Base-by-base conservation (phyloP, 495 filamentous ascomycete species). In the Penicillium malachiteum region DNA sequence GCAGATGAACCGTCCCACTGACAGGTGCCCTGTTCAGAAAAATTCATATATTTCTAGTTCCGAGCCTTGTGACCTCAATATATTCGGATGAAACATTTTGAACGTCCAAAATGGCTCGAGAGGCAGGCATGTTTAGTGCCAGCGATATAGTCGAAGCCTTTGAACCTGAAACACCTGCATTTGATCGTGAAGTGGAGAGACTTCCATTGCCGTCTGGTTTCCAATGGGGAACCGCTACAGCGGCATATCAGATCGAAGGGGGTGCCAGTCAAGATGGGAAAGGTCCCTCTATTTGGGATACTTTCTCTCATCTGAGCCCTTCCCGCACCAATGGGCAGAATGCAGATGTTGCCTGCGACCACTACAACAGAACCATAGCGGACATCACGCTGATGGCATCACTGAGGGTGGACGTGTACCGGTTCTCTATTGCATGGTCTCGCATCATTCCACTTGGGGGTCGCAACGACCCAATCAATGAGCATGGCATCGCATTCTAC, bases 361-460 rank as follows among this genome's bases (percentile, higher is more conserved):
- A 84, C 44, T 89, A 90, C 72, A 81, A 88, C 66, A 72, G 83
- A 40, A 87, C 83, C 56, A 73, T 70, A 34, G 84, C 88, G 67
- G 87, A 89, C 63, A 87, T 91, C 50, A 83, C 71, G 8, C 79
- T 89, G 14, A 75, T 89, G 68, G 88, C 88, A 68, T 71, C 75
- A 10, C 75, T 81, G 17, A 83, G 84, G 16, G 83, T 84, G 48
- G 82, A 77, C 47, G 77, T 78, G 47, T 89, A 89, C 70, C 84
- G 85, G 46, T 89, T 89, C 71, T 89, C 87, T 30, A 69, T 89
- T 35, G 81, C 85, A 17, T 90, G 87, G 87, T 79, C 84, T 12
- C 80, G 86, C 21, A 83, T 89, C 59, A 87, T 89, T 58, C 86
- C 87, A 3, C 55, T 71, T 2, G 71, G 71, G 2, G 68, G 70